These are phyloP conservation scores for Saprolegnia parasitica DNA, from an alignment of 352 stramenopile species.

Conservation along the genomic window DNA sequence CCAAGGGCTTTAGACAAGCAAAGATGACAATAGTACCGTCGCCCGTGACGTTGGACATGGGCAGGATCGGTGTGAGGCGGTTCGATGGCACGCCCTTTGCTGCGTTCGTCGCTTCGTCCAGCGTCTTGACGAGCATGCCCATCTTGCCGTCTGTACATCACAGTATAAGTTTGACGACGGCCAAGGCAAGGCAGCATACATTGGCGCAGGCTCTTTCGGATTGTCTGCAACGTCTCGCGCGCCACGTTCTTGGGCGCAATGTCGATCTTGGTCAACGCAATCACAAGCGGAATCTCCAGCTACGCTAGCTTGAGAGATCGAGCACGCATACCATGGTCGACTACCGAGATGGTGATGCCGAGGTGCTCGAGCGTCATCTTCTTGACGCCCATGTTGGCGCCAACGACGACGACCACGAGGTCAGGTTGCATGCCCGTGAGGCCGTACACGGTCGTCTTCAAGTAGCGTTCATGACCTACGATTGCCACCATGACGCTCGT, in stretches of 20 bases:
- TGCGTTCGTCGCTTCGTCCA: constrained; percentile 77
- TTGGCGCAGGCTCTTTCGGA: constrained; percentile 81
- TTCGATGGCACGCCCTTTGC: constrained; percentile 87
- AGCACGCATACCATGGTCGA: constrained; percentile 3
- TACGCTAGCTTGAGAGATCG: constrained; percentile 21
- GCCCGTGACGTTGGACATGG: constrained; percentile 97
- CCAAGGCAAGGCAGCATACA: constrained; percentile 37
- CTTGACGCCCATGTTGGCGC: constrained; percentile 93
- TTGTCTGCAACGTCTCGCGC: constrained; percentile 87
- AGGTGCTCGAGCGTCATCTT: constrained; percentile 93
- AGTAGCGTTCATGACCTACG: constrained; percentile 96
- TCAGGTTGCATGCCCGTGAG: constrained; percentile 96
- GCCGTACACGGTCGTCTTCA: constrained; percentile 99
- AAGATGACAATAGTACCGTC: constrained; percentile 48
- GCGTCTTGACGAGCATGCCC: constrained; percentile 89
- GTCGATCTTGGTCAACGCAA: constrained; percentile 94
- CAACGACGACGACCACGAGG: constrained; percentile 92
- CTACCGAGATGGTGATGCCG: constrained; percentile 84
- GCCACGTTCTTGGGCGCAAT: constrained; percentile 90
- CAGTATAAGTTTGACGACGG: not conserved
- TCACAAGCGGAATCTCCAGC: constrained; percentile 90
- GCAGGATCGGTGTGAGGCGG: constrained; percentile 94
- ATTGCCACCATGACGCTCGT: not conserved
- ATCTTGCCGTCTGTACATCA: constrained; percentile 78
- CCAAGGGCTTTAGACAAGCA: not conserved